Base-by-base conservation (phyloP, 2,329 filamentous ascomycete genomes). In the Pestalotiopsis sp. region DNA sequence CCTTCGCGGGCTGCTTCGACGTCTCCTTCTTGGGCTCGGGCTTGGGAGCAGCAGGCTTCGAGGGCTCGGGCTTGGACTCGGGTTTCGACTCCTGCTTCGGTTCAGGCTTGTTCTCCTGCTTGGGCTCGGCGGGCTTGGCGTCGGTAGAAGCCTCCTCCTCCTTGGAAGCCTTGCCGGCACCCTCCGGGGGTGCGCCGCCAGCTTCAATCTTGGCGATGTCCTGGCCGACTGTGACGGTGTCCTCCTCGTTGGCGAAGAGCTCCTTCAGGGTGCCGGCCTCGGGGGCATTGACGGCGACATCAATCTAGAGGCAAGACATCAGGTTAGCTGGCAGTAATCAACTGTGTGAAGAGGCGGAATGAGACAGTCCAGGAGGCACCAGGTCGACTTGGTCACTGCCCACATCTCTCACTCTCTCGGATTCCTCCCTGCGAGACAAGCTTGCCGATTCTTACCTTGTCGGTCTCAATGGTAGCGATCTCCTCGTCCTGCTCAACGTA, bases 401-500 rank as follows among this genome's bases (percentile, higher is more conserved):
- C 41, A 13, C 4, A 13, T 27, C 27, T 27, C 27, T 27, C 27
- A 9, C 31, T 36, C 31, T 36, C 27, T 45, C 41, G 4, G 14
- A 49, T n/a, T 49, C 41, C 41, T 36, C 31, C 31, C 31, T 36
- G 12, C 41, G 41, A 49, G 13, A 49, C 12, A 14, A 61, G 31
- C 31, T 20, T 12, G 9, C 9, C 27, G 58, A 25, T 25, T 68
- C 80, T 71, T 84, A 94, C 94, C 91, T 99, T 99, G 88, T 99
- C 96, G 14, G 96, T 99, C 84, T 99, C 96, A 78, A 99, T 99
- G 64, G 95, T 98, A 39, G 96, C 96, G 81, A 99, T 95, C 81
- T 99, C 96, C 84, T 98, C 96, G 78, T 99, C 96, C 77, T 92
- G 91, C 84, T 97, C 94, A 66, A 99, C 95, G 76, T 90, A 95